These are phyloP conservation scores for Pelagophyceae sp. DNA, from an alignment of 352 stramenopile species.

Conservation along the genomic window DNA sequence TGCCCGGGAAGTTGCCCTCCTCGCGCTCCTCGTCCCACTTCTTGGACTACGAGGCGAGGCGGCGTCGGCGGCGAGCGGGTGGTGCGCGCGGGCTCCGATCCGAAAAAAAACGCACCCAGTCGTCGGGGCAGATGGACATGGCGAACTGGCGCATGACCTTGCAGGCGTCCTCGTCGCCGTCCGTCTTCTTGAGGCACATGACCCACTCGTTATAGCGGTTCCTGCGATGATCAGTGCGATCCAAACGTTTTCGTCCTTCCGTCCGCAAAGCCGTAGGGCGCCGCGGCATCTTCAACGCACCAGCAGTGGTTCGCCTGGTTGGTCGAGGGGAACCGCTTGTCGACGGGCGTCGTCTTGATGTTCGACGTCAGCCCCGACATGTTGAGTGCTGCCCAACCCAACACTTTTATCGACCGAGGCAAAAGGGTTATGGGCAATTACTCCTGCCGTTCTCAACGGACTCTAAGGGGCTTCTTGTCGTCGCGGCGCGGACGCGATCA, in stretches of 20 bases:
- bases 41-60: not conserved
- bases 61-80: no score
- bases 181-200: constrained; percentile 87
- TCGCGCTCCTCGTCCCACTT: constrained; percentile 23
- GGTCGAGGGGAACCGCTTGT: constrained; percentile 42
- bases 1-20: constrained; percentile 2
- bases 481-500: no score
- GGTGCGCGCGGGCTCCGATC: no score
- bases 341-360: constrained; percentile 15
- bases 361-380: not conserved
- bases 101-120: constrained; percentile 34
- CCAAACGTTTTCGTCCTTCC: not conserved
- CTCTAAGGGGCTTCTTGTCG: no score
- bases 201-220: constrained; percentile 93
- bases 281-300: constrained; percentile 5
- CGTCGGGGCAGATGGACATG: constrained; percentile 48
- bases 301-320: constrained; percentile 68
- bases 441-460: no score
- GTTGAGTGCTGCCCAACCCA: no score
- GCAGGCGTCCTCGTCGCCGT: constrained; percentile 78
- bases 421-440: no score
- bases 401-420: no score
- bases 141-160: constrained; percentile 47
- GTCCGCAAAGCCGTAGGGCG: not conserved
- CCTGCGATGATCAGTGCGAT: constrained; percentile 42